Evolutionary conservation across 176 grass and related monocot species (phyloP).

Genomic region (Secale cereale): DNA sequence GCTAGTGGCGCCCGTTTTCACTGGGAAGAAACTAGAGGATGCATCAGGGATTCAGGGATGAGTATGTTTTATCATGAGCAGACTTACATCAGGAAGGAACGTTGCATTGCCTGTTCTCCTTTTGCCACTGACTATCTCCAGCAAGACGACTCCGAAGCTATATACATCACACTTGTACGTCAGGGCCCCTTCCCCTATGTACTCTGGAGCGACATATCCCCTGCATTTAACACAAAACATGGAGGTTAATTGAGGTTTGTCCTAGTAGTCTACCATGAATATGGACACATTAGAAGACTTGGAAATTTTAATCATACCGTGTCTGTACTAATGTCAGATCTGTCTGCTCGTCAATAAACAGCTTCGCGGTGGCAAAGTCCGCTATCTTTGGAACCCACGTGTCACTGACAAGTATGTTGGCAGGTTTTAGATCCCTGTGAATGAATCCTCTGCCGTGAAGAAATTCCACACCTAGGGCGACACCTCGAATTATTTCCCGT

Average conservation of each 20-base stretch:
- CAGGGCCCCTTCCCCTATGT: not conserved
- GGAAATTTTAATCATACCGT: not conserved
- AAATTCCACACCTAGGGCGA: not conserved
- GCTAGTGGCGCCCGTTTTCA: no score
- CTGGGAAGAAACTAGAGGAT: not conserved
- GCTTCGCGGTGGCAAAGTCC: not conserved
- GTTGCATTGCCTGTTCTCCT: not conserved
- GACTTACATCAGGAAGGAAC: not conserved
- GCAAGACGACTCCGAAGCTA: not conserved
- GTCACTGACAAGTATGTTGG: not conserved
- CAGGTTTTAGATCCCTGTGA: slow-evolving; percentile 18
- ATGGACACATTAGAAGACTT: not conserved
- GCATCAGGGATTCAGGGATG: no score
- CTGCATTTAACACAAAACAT: not conserved
- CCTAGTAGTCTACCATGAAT: not conserved
- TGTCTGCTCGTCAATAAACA: not conserved
- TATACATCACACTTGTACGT: not conserved
- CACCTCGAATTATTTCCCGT: not conserved
- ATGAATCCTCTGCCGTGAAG: not conserved
- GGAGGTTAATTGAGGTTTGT: not conserved
- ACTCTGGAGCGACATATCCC: not conserved
- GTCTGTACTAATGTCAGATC: not conserved
- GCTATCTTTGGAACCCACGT: not conserved
- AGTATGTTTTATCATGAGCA: no score
- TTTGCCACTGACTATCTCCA: not conserved